Evolutionary conservation across 148 eudicot species (phyloP).

Genomic region (Diospyros kaki): DNA sequence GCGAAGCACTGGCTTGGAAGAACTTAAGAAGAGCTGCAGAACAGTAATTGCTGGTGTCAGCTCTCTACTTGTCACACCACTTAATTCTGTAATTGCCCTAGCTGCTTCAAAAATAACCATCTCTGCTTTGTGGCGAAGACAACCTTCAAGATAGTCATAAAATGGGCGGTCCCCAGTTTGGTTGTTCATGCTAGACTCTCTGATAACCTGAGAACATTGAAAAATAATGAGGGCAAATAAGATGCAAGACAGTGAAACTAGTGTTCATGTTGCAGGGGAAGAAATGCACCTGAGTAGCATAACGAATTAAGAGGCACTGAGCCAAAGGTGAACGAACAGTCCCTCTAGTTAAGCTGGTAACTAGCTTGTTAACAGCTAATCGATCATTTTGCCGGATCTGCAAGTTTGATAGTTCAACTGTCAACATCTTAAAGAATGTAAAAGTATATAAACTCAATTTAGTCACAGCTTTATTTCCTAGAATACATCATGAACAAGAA

Average conservation of each 20-base stretch:
- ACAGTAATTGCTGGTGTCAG: slow-evolving; percentile 97
- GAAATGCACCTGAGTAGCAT: slow-evolving; percentile 76
- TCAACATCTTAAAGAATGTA: neutral
- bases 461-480: neutral
- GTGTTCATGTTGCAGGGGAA: neutral
- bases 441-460: neutral
- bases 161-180: slow-evolving; percentile 93
- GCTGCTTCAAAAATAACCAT: slow-evolving; percentile 99
- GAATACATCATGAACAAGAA: neutral
- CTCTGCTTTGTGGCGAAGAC: slow-evolving; percentile 99
- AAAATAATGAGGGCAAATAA: neutral
- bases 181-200: slow-evolving; percentile 62
- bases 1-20: slow-evolving; percentile 93
- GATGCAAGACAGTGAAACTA: neutral
- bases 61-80: slow-evolving; percentile 83
- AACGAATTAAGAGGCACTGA: slow-evolving; percentile 93
- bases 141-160: slow-evolving; percentile 90
- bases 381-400: slow-evolving; percentile 98
- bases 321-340: slow-evolving; percentile 95
- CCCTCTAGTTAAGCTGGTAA: slow-evolving; percentile 87
- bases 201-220: slow-evolving; percentile 58
- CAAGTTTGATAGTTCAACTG: slow-evolving; percentile 19
- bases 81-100: slow-evolving; percentile 93
- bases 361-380: slow-evolving; percentile 94
- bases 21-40: slow-evolving; percentile 87